Evolutionary conservation across 2,329 filamentous ascomycete species (phyloP), one percentile per base, ranked within the genome.

Genomic region (Cladophialophora carrionii): DNA sequence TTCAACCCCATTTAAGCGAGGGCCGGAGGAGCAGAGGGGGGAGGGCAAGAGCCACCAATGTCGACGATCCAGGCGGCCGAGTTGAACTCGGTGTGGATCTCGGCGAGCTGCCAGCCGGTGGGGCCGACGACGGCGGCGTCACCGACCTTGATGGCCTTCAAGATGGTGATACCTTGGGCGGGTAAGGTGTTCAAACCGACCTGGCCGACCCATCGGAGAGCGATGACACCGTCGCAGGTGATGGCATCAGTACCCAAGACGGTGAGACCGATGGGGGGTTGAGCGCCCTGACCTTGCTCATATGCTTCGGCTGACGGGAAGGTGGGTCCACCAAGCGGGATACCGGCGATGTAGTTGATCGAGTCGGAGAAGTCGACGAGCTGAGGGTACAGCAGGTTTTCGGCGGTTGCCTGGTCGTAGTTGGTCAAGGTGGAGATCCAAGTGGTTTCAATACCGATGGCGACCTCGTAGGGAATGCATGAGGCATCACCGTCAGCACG

Each of bases 1-100:
- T 29, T 12, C 12, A 4, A 43, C 46, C 46, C 46, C 22, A 10
- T 52, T 34, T 37, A 32, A 14, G 31, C 14, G 8, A 17, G 17
- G 43, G 52, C 43, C 1, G 46, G 32, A 34, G 61, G 52, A 37
- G 59, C 59, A 14, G 61, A 22, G 51, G 62, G 67, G 49, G 61
- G 66, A 55, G 66, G 53, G 64, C 49, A 59, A 43, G 63, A 64
- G 41, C 67, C 68, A 22, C 69, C 69, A 51, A 71, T 64, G 49
- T 71, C 65, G 8, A 55, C 34, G 32, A 65, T 29, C 69, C 69
- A 71, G n/a, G 61, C 68, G 37, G 67, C 69, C 5, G 66, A 68
- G 71, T 78, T 77, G 68, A 77, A 77, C 71, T 78, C 76, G 49
- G 73, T 74, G 52, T 73, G 73, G 9, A 77, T 61, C 54, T 55